Evolutionary conservation across 2,329 filamentous ascomycete species (phyloP).

Genomic region (Verticillium longisporum): DNA sequence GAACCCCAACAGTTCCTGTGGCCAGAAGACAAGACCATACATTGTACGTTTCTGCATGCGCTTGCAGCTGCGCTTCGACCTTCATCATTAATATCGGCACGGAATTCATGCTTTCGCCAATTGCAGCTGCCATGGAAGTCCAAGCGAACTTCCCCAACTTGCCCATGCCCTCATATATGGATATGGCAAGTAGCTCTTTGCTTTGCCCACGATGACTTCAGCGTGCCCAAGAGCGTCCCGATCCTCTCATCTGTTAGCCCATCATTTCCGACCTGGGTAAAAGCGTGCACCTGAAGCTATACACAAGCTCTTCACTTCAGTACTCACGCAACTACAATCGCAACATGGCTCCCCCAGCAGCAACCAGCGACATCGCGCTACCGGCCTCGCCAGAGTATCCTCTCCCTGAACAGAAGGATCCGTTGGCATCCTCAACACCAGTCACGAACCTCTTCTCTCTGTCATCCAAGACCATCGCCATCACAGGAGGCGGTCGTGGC

Average conservation of each 20-base stretch:
- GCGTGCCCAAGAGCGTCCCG: background rate
- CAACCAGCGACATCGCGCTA: slow-evolving; percentile 21
- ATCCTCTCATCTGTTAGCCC: background rate
- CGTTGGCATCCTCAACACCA: slow-evolving; percentile 19
- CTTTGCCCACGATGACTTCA: slow-evolving; percentile 12
- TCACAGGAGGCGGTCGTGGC: slow-evolving; percentile 45
- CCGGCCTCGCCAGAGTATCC: slow-evolving; percentile 14
- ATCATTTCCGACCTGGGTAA: too few relatives aligned
- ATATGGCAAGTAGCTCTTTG: background rate
- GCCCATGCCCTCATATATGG: background rate
- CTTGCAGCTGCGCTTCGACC: background rate
- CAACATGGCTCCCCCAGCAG: slow-evolving; percentile 12
- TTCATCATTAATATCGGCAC: background rate
- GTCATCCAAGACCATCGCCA: slow-evolving; percentile 32
- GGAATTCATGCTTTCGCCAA: background rate
- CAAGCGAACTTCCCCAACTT: background rate
- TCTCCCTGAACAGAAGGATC: slow-evolving; percentile 21
- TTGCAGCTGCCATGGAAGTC: background rate
- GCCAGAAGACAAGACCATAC: too few relatives aligned
- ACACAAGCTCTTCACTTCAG: background rate
- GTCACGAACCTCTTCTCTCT: slow-evolving; percentile 35
- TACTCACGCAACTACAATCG: background rate
- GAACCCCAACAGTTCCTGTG: too few relatives aligned
- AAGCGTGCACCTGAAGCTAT: too few relatives aligned
- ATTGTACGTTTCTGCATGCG: background rate